A percentile compares a stretch with the other conserved stretches of the same genome.
phyloP scores from a whole-genome alignment of 176 grass and related monocot genomes.

The Aegilops speltoides region DNA sequence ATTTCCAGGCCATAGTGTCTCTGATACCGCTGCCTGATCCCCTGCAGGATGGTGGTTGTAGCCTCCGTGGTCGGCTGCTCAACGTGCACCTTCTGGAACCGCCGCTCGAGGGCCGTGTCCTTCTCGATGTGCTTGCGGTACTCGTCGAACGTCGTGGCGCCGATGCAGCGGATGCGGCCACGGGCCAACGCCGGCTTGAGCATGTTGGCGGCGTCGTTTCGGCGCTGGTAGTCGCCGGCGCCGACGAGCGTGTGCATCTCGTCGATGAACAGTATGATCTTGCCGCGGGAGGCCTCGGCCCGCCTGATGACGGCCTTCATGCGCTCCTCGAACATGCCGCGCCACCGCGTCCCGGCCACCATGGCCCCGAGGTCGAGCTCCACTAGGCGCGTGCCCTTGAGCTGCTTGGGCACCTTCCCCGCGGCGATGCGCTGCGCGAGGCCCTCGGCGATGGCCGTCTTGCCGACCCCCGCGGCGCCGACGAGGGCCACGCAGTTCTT shows the following conservation, averaged over 20 bases:
- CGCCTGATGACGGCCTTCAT: neutral
- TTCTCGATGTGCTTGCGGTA: neutral
- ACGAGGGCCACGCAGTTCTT: neutral
- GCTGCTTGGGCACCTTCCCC: neutral
- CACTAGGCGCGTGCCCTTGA: neutral
- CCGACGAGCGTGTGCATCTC: conserved; percentile 8
- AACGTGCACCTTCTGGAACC: conserved; percentile 1
- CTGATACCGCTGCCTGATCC: neutral
- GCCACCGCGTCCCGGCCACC: neutral
- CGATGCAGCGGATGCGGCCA: neutral
- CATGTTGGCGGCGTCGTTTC: neutral
- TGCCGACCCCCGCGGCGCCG: neutral
- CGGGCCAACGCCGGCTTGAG: neutral
- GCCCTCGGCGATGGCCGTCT: neutral
- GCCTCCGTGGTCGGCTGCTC: neutral
- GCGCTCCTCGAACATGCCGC: conserved; percentile 4
- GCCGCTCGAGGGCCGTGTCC: neutral
- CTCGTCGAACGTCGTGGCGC: conserved; percentile 4
- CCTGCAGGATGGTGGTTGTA: neutral
- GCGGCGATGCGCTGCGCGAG: neutral
- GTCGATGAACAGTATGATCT: neutral
- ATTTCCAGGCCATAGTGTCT: neutral
- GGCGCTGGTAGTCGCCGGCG: neutral
- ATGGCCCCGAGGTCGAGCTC: neutral
- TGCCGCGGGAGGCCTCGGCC: neutral